Conservation (phyloP, 345 rosid species). For the Heritiera fomes region DNA sequence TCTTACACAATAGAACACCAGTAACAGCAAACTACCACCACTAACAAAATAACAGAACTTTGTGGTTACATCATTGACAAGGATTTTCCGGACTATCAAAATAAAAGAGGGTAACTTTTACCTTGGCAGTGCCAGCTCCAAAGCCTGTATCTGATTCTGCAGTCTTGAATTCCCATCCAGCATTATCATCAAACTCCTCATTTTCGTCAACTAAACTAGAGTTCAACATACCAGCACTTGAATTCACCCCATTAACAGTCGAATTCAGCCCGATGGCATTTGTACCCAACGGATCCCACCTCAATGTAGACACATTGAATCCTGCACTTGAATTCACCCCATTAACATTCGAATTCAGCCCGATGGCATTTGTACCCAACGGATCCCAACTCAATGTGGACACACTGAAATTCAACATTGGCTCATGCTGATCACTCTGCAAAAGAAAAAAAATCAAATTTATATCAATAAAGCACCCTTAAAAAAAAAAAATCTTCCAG, state of each 20-base stretch:
- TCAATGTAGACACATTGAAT: conserved; percentile 23
- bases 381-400: conserved; percentile 39
- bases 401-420: conserved; percentile 20
- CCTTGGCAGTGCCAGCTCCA: conserved; percentile 29
- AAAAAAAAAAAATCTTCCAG: too few species aligned
- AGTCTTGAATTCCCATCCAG: conserved; percentile 51
- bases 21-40: background rate
- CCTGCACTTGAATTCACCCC: conserved; percentile 22
- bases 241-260: conserved; percentile 21
- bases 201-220: conserved; percentile 12
- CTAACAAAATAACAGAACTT: background rate
- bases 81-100: background rate
- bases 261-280: conserved; percentile 24
- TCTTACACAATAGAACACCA: background rate
- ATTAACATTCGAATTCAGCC: conserved; percentile 22
- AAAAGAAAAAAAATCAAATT: conserved; percentile 3
- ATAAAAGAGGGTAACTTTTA: background rate
- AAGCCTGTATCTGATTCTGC: conserved; percentile 28
- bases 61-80: background rate
- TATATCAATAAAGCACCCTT: conserved; percentile 4
- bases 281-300: conserved; percentile 39
- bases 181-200: conserved; percentile 30
- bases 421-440: conserved; percentile 34
- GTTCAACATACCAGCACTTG: conserved; percentile 27
- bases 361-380: conserved; percentile 27